Evolutionary conservation across 2,329 filamentous ascomycete genomes (phyloP).

Genomic region (Dryadomyces quercus-mongolicae): DNA sequence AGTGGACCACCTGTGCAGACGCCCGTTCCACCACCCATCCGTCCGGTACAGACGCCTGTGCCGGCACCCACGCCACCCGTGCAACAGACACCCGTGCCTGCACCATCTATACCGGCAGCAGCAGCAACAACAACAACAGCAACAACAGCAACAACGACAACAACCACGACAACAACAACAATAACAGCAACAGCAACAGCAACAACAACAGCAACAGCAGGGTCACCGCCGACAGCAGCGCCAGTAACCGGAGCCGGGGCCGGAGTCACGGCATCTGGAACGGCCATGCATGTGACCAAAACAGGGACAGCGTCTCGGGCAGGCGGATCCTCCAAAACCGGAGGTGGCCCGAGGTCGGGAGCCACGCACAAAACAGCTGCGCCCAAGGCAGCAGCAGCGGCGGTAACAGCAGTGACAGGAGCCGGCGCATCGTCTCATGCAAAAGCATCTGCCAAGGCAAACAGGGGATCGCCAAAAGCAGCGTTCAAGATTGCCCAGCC

Average conservation of each 20-base stretch:
- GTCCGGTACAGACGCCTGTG: neutral
- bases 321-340: neutral
- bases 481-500: neutral
- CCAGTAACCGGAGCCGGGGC: neutral
- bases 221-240: neutral
- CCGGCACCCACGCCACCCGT: neutral
- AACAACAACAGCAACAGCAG: neutral
- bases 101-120: conserved; percentile 7
- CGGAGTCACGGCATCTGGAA: neutral
- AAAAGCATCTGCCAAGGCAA: neutral
- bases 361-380: neutral
- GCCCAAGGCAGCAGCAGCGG: neutral
- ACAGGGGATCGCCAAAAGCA: neutral
- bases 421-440: neutral
- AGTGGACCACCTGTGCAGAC: neutral
- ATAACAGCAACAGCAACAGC: neutral
- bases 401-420: neutral
- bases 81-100: conserved; percentile 9
- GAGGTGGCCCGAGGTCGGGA: neutral
- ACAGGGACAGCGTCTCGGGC: neutral
- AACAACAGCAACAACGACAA: neutral
- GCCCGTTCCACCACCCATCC: conserved; percentile 3
- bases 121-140: neutral
- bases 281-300: neutral
- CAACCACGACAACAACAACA: neutral